Conservation (phyloP, 805 yeast species). For the Candida saitoana region DNA sequence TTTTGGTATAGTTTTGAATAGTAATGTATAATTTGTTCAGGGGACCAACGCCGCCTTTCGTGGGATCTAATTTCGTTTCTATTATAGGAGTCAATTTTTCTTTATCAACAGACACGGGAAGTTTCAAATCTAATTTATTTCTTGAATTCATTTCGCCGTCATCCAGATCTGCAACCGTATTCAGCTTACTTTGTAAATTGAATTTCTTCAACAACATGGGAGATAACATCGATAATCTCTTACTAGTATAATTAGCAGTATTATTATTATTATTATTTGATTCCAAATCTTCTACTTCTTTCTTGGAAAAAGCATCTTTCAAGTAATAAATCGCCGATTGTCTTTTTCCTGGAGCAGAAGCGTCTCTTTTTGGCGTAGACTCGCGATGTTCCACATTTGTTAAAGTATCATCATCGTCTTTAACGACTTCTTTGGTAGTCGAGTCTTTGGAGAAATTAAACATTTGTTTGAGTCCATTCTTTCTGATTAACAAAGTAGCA, state of each 20-base stretch:
- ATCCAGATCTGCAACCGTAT: not conserved
- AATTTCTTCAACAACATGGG: conserved; percentile 33
- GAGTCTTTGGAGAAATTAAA: conserved; percentile 8
- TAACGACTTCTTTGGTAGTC: conserved; percentile 6
- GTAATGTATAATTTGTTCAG: conserved; percentile 16
- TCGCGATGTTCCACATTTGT: not conserved
- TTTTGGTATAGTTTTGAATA: conserved; percentile 22
- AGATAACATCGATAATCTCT: conserved; percentile 15
- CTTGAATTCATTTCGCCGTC: not conserved
- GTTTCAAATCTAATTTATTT: conserved; percentile 2
- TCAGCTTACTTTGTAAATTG: conserved; percentile 15
- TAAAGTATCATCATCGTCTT: conserved; percentile 5
- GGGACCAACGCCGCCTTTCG: conserved; percentile 2
- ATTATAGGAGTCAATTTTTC: not conserved
- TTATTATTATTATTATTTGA: not conserved
- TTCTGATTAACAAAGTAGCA: conserved; percentile 18
- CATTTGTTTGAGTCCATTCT: conserved; percentile 11
- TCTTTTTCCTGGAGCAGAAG: not conserved
- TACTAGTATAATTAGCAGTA: no score
- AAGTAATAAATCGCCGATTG: conserved; percentile 4
- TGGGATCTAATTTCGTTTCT: conserved; percentile 2
- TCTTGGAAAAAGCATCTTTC: conserved; percentile 1
- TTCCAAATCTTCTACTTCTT: not conserved
- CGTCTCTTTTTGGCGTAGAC: not conserved
- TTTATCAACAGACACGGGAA: not conserved